These are phyloP conservation scores for Buxus sempervirens DNA, from an alignment of 164 flowering plant genomes.

Conservation along the genomic window DNA sequence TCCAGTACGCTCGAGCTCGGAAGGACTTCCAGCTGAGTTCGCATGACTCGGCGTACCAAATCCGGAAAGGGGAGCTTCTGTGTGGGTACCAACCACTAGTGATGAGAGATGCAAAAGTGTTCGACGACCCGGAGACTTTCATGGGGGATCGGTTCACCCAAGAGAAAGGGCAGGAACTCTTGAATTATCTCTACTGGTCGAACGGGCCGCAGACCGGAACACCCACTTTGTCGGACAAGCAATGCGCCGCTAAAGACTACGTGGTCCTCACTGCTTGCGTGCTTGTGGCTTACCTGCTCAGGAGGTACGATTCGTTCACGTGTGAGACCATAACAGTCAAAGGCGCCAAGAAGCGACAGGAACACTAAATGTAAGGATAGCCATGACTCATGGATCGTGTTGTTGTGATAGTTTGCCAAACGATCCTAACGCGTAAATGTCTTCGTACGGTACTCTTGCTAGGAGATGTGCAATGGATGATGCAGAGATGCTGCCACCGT, in stretches of 20 bases:
- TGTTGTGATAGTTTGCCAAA: no score
- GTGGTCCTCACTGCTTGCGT: conserved; percentile 61
- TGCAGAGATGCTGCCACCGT: no score
- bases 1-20: conserved; percentile 72
- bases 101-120: conserved; percentile 68
- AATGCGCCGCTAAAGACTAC: conserved; percentile 72
- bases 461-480: no score
- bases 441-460: no score
- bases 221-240: conserved; percentile 63
- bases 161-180: conserved; percentile 46
- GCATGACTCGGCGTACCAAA: conserved; percentile 47
- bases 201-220: conserved; percentile 83
- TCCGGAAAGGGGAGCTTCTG: conserved; percentile 78
- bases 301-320: conserved; percentile 56
- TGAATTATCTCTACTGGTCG: conserved; percentile 78
- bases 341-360: conserved; percentile 43
- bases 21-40: conserved; percentile 62
- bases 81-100: conserved; percentile 74
- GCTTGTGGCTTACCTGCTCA: conserved; percentile 54
- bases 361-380: no score
- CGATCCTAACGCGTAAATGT: no score
- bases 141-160: conserved; percentile 53
- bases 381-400: no score
- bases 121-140: conserved; percentile 63
- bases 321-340: conserved; percentile 34